phyloP scores from a whole-genome alignment of 495 filamentous ascomycete genomes.

The Alectoria sarmentosa region DNA sequence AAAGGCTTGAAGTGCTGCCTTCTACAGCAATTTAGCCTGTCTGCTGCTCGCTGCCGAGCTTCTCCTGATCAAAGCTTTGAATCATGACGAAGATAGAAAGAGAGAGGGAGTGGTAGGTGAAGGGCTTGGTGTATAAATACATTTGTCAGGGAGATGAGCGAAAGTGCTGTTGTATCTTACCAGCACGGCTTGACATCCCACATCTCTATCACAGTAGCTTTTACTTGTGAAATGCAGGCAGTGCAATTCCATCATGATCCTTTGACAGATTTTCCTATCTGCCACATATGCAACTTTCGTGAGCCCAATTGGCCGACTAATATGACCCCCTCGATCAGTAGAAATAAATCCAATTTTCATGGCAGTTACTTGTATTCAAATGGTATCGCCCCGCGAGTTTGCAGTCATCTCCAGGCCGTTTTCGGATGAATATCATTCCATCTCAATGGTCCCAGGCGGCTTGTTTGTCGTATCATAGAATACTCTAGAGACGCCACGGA shows the following conservation, averaged over 20 bases:
- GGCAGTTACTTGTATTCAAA: background rate
- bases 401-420: background rate
- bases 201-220: background rate
- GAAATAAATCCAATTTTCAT: background rate
- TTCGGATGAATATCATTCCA: conserved; percentile 3
- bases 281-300: background rate
- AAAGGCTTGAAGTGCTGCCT: background rate
- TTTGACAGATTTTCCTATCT: background rate
- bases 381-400: background rate
- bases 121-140: background rate
- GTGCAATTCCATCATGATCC: background rate
- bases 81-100: background rate
- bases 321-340: background rate
- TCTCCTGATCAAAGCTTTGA: background rate
- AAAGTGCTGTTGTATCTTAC: background rate
- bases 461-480: conserved; percentile 41
- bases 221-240: background rate
- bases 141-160: background rate
- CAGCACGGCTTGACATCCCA: background rate
- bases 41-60: background rate
- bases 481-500: conserved; percentile 65
- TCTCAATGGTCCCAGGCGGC: conserved; percentile 25
- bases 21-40: background rate
- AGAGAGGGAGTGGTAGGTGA: background rate
- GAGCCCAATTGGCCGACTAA: too few relatives aligned